These are phyloP conservation scores for Apophysomyces sp. DNA, from an alignment of 371 early-diverging fungal species.

Conservation along the genomic window DNA sequence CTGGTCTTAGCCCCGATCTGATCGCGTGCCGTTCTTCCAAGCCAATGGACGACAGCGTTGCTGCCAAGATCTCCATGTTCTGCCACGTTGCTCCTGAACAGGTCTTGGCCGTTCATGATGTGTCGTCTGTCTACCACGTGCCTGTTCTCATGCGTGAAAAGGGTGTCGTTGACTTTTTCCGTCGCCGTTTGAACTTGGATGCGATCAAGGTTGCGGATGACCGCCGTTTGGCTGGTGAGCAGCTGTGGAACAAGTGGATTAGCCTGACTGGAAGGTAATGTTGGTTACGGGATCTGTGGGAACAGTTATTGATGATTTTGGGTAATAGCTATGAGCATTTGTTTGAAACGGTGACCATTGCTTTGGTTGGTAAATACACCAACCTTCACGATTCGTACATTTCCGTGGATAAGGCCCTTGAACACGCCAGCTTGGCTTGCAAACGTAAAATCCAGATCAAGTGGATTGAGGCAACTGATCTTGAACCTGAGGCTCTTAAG, in stretches of 20 bases:
- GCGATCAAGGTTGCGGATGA: conserved; percentile 52
- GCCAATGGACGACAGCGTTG: conserved; percentile 79
- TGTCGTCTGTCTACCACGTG: conserved; percentile 95
- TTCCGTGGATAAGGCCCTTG: conserved; percentile 95
- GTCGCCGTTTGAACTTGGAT: conserved; percentile 79
- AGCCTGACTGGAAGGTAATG: conserved; percentile 64
- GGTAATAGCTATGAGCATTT: conserved; percentile 69
- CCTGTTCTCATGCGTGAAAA: conserved; percentile 89
- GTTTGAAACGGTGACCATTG: conserved; percentile 88
- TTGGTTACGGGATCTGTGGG: conserved; percentile 57
- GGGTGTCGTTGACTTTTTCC: conserved; percentile 81
- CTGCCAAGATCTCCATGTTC: conserved; percentile 96
- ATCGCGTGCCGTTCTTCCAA: conserved; percentile 94
- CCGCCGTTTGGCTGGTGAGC: conserved; percentile 56
- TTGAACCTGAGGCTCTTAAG: conserved; percentile 75
- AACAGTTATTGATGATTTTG: conserved; percentile 15
- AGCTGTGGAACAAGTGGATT: conserved; percentile 82
- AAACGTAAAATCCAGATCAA: conserved; percentile 80
- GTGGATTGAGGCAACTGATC: conserved; percentile 95
- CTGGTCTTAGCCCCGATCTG: conserved; percentile 96
- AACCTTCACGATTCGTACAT: conserved; percentile 95
- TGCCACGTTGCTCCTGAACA: conserved; percentile 94
- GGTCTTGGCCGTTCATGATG: conserved; percentile 93
- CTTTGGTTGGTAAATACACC: conserved; percentile 97
- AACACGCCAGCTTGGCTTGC: conserved; percentile 88